Percentiles rank a stretch among this genome's conserved stretches.
phyloP scores from a whole-genome alignment of 805 yeast species.

The Candida nanaspora region DNA sequence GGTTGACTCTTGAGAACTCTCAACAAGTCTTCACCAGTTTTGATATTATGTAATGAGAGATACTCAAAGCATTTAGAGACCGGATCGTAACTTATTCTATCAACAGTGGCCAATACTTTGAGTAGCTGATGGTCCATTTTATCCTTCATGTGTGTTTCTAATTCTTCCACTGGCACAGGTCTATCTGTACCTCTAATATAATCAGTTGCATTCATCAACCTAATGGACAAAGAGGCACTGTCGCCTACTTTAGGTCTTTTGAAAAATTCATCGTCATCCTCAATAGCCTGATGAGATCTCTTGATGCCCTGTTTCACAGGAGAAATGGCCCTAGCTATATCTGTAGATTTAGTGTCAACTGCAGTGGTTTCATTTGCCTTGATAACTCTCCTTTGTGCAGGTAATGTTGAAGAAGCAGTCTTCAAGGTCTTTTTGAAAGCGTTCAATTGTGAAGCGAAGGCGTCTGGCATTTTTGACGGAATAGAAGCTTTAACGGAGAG shows the following conservation, averaged over 20 bases:
- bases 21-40: slow-evolving; percentile 70
- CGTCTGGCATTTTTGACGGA: slow-evolving; percentile 18
- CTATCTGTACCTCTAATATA: slow-evolving; percentile 65
- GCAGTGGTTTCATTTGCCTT: slow-evolving; percentile 2
- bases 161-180: slow-evolving; percentile 59
- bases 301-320: slow-evolving; percentile 6
- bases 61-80: slow-evolving; percentile 67
- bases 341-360: background rate
- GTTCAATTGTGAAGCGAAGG: slow-evolving; percentile 39
- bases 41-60: slow-evolving; percentile 82
- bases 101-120: slow-evolving; percentile 66
- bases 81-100: slow-evolving; percentile 65
- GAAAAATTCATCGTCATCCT: slow-evolving; percentile 11
- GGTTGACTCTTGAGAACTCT: slow-evolving; percentile 70
- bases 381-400: slow-evolving; percentile 26
- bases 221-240: slow-evolving; percentile 70
- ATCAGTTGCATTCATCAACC: slow-evolving; percentile 86
- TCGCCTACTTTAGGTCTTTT: background rate
- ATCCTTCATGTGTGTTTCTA: slow-evolving; percentile 59
- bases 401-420: slow-evolving; percentile 45
- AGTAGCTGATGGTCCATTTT: slow-evolving; percentile 57
- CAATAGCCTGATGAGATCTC: no score
- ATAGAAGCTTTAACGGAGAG: background rate
- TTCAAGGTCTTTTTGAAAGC: slow-evolving; percentile 59
- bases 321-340: no score